These are phyloP conservation scores for Dendrobium chrysotoxum DNA, from an alignment of 106 monocot species.

Conservation along the genomic window DNA sequence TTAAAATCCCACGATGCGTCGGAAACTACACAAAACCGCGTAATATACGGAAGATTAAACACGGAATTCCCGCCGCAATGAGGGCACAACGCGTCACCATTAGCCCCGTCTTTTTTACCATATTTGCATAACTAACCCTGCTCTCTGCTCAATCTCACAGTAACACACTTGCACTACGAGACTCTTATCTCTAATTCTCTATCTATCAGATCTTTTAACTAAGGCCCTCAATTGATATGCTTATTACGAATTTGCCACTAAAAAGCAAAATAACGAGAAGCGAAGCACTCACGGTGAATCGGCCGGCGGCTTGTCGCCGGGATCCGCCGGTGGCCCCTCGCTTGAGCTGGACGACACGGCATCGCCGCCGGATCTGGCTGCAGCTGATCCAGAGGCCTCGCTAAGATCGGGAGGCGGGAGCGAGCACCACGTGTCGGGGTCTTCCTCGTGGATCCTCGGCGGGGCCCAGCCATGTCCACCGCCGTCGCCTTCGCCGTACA, in stretches of 20 bases:
- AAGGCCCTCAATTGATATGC: neutral
- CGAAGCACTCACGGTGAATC: slow-evolving; percentile 39
- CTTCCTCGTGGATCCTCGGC: slow-evolving; percentile 1
- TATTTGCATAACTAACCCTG: neutral
- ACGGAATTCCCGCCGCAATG: slow-evolving; percentile 45
- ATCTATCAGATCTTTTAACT: neutral
- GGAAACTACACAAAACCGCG: slow-evolving; percentile 15
- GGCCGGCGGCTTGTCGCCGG: slow-evolving; percentile 22
- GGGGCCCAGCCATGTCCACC: slow-evolving; percentile 12
- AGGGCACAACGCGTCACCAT: neutral
- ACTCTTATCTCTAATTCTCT: neutral
- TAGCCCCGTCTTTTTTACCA: neutral
- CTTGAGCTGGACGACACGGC: slow-evolving; percentile 53
- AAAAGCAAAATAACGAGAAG: neutral
- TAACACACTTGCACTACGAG: neutral
- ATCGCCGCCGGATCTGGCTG: slow-evolving; percentile 8
- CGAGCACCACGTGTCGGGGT: neutral
- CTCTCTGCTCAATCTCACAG: neutral
- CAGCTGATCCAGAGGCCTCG: neutral
- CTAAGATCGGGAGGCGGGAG: neutral
- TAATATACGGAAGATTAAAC: slow-evolving; percentile 10
- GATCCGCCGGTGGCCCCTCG: slow-evolving; percentile 27
- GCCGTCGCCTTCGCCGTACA: neutral
- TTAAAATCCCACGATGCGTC: neutral
- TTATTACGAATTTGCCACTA: slow-evolving; percentile 24